Conservation (phyloP, 1,139 yeast species). For the Casaregolazyma lundiana region DNA sequence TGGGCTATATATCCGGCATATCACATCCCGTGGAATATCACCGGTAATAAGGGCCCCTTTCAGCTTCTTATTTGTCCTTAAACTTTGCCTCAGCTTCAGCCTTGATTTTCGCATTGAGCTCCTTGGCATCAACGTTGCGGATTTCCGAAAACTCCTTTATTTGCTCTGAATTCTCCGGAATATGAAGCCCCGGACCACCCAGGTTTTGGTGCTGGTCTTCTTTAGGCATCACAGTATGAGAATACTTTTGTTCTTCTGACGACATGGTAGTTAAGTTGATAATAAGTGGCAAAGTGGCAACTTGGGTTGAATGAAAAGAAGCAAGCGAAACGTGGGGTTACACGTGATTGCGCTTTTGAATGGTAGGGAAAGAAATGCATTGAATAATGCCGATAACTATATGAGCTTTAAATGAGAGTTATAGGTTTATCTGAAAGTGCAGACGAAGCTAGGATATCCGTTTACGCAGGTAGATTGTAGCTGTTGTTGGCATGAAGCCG, state of each 20-base stretch:
- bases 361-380: neutral
- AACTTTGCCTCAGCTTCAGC: conserved; percentile 17
- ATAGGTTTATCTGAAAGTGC: no score
- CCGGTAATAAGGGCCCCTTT: no score
- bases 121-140: conserved; percentile 30
- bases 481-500: no score
- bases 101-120: conserved; percentile 27
- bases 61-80: conserved; percentile 10
- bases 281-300: conserved; percentile 2
- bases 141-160: conserved; percentile 28
- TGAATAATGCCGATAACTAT: no score
- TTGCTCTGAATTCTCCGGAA: conserved; percentile 26
- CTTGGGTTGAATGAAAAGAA: neutral
- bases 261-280: conserved; percentile 8
- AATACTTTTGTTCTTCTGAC: conserved; percentile 20
- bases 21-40: no score
- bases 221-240: conserved; percentile 30
- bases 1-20: no score
- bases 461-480: no score
- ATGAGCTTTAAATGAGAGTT: no score
- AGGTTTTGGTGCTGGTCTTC: conserved; percentile 22
- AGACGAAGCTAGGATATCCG: no score
- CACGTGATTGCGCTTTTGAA: neutral
- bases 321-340: neutral
- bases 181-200: conserved; percentile 29